Base-by-base conservation (phyloP, 768 basidiomycete species). In the Amanita subjunquillea region DNA sequence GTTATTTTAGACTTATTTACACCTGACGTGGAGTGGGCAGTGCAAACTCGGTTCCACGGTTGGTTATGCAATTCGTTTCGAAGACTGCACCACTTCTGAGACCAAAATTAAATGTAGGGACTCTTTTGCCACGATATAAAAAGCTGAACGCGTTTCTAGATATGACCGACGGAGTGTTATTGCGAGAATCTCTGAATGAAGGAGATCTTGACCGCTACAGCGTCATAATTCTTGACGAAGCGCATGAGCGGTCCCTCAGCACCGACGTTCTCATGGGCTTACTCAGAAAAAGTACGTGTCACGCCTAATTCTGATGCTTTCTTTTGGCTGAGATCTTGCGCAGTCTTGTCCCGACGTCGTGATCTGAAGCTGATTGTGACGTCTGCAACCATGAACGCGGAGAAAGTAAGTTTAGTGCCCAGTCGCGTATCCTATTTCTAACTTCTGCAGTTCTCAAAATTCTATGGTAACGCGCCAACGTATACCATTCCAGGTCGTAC, bases 371-470 rank as follows among this genome's bases (percentile, higher is more conserved):
- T 99, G 40, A 92, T 99, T 57, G 93, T 99, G 37, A 98, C 96
- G 1, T 98, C 96, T 6, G 96, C 96, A 2, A 99, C 96, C 3
- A 99, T 99, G 96, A 99, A 99, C 64, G 90, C 96, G 0, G 93
- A 96, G 46, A 99, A 99, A 83, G 93, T 89, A 57, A 48, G 70
- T 22, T 17, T 23, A 10, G 29, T 27, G 4, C 32, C 41, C n/a
- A 25, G 10, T 6, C n/a, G 15, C 15, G 10, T 47, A 49, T 49
- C 9, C n/a, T 9, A 12, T 42, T 13, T 53, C 22, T 15, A 46
- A 43, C 25, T 20, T 50, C 50, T 38, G n/a, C 53, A 93, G 91
- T 99, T 99, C 69, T 96, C 96, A 13, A 71, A 69, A 12, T 98
- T 99, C 67, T 99, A 96, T 59, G 95, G 95, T 29, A 89, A 87